These are phyloP conservation scores for Dorcoceras hygrometricum DNA, from an alignment of 257 asterid species.

Conservation along the genomic window DNA sequence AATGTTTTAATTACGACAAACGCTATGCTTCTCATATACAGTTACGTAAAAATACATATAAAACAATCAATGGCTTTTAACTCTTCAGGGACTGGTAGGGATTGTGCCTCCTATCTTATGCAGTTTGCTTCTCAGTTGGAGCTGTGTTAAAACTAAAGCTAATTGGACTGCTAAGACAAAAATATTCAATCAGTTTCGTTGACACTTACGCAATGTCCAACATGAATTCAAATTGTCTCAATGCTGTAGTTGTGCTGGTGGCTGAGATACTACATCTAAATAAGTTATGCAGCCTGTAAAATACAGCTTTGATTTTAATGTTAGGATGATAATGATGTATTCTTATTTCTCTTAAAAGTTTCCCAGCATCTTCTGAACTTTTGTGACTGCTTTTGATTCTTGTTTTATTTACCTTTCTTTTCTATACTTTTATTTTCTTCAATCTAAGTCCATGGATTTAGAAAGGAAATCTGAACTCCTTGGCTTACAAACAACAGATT, in stretches of 20 bases:
- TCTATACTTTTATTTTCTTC: conserved; percentile 3
- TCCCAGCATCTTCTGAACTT: conserved; percentile 6
- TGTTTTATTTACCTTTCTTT: conserved; percentile 13
- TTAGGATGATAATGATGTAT: neutral
- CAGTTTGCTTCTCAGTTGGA: conserved; percentile 11
- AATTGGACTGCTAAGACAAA: conserved; percentile 1
- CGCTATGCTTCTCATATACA: neutral
- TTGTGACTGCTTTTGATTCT: conserved; percentile 15
- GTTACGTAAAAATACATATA: neutral
- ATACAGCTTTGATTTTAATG: neutral
- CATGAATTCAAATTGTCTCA: conserved; percentile 1
- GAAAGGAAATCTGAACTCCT: neutral
- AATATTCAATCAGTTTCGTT: neutral
- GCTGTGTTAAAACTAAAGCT: neutral
- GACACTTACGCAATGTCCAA: neutral
- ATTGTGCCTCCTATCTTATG: conserved; percentile 5
- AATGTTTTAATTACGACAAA: neutral
- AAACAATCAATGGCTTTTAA: neutral
- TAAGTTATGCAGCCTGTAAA: conserved; percentile 3
- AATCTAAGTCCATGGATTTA: neutral
- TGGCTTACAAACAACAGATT: neutral
- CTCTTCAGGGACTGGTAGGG: neutral
- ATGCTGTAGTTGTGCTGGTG: conserved; percentile 1
- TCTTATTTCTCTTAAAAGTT: neutral
- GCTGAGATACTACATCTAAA: conserved; percentile 13